A percentile compares a stretch with the other conserved stretches of the same genome.
Conservation (phyloP, 1,139 yeast species). For the Geotrichum aggregatum region DNA sequence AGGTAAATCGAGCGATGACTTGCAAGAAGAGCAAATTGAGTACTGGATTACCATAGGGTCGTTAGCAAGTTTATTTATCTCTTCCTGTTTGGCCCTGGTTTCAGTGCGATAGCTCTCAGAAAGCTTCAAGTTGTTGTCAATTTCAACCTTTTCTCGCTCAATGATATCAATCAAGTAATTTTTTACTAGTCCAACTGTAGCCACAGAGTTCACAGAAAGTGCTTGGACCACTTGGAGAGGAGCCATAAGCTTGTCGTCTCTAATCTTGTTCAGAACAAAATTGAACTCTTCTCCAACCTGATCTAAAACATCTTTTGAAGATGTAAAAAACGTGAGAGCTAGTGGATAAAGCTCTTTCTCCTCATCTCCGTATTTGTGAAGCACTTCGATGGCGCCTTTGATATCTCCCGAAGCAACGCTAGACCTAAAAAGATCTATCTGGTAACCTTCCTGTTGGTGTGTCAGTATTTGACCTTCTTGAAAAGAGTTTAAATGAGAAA, state of each 20-base stretch:
- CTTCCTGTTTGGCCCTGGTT: slow-evolving; percentile 51
- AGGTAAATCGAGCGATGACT: slow-evolving; percentile 68
- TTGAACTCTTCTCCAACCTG: slow-evolving; percentile 53
- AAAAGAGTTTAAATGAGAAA: slow-evolving; percentile 52
- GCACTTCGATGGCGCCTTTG: slow-evolving; percentile 51
- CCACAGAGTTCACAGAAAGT: slow-evolving; percentile 57
- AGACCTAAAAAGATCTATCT: slow-evolving; percentile 63
- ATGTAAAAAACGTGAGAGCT: slow-evolving; percentile 62
- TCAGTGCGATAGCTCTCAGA: slow-evolving; percentile 68
- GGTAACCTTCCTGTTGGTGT: slow-evolving; percentile 46
- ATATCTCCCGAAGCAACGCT: slow-evolving; percentile 58
- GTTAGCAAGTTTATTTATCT: slow-evolving; percentile 50
- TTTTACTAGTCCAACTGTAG: slow-evolving; percentile 71
- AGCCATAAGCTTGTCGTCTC: slow-evolving; percentile 54
- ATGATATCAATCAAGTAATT: slow-evolving; percentile 64
- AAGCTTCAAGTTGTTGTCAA: slow-evolving; percentile 61
- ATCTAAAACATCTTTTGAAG: slow-evolving; percentile 51
- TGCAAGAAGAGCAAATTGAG: slow-evolving; percentile 68
- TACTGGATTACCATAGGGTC: slow-evolving; percentile 65
- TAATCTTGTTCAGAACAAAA: slow-evolving; percentile 52
- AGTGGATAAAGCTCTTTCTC: slow-evolving; percentile 64
- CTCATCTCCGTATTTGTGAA: slow-evolving; percentile 55
- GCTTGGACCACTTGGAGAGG: slow-evolving; percentile 74
- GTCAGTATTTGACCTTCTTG: slow-evolving; percentile 29
- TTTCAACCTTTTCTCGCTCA: slow-evolving; percentile 59